Evolutionary conservation across 441 rosid species (phyloP), one percentile per base, ranked within the genome.

Genomic region (Mallotus japonicus): DNA sequence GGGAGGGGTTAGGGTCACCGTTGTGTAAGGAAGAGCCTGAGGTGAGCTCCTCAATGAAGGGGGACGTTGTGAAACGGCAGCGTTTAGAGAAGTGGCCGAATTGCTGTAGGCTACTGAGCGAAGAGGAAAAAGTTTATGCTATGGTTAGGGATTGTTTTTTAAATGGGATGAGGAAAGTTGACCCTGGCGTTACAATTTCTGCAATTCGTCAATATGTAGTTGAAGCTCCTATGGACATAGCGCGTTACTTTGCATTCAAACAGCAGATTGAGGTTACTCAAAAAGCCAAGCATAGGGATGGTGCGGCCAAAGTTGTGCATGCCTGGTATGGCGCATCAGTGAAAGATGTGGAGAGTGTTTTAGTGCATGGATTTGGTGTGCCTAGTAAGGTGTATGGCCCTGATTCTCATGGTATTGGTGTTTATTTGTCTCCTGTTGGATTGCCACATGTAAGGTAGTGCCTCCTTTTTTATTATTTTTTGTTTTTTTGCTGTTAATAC

Each of bases 291-390:
- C 4, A n/a, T 2, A 11, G 22, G 19, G 58, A 8, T 50, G 82
- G 87, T 9, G 62, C 61, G 34, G 56, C 81, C 5, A 86, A 79
- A 56, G 67, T 42, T 6, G 78, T 78, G 28, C 82, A 78, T 63
- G 88, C 86, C 15, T 86, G 92, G 89, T 72, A 76, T 61, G 87
- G 87, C 14, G 74, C 79, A 7, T 79, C 87, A 3, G 74, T 64
- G 3, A 68, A 81, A 57, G 74, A 8, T 34, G 74, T 82, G 37
- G 70, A 73, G n/a, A 74, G 76, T 62, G 65, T 85, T 53, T 51
- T 85, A 61, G 71, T 80, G 8, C 74, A 81, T 66, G 92, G 90
- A 3, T 88, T 86, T 69, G 76, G 72, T 3, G 17, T 70, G 63
- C 77, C 77, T 5, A 42, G 71, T 53, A 74, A 67, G 70, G 66